Evolutionary conservation across 2,329 filamentous ascomycete species (phyloP).

Genomic region (Colletotrichum caudatum): DNA sequence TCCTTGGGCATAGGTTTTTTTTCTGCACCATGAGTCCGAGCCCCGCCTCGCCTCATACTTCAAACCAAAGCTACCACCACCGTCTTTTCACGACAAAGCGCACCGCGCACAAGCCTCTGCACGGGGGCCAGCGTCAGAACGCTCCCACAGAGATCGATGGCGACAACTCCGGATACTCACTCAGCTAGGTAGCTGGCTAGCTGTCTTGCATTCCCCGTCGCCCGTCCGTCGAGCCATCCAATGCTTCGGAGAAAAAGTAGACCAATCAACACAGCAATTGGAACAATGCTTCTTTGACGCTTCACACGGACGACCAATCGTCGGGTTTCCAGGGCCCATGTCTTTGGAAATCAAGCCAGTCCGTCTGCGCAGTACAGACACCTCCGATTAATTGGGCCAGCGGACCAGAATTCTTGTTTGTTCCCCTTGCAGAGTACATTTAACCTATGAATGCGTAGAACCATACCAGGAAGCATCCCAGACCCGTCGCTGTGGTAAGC

Average conservation of each 20-base stretch:
- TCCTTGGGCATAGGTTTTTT: conserved; percentile 18
- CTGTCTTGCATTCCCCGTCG: neutral
- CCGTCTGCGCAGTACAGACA: neutral
- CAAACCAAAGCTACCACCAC: conserved; percentile 20
- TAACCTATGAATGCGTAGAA: neutral
- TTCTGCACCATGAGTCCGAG: conserved; percentile 14
- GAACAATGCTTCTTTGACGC: conserved; percentile 5
- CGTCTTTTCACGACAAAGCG: conserved; percentile 26
- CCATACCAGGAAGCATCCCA: neutral
- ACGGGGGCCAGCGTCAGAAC: neutral
- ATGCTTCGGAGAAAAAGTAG: conserved; percentile 6
- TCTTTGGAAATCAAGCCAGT: neutral
- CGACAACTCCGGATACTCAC: neutral
- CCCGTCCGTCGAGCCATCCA: conserved; percentile 16
- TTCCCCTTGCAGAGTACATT: neutral
- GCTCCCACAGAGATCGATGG: neutral
- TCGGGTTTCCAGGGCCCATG: too few species aligned
- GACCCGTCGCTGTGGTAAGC: neutral
- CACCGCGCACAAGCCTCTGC: conserved; percentile 17
- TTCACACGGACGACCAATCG: too few species aligned
- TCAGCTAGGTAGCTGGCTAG: neutral
- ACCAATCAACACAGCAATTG: neutral
- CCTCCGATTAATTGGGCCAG: neutral
- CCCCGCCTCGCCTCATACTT: conserved; percentile 14
- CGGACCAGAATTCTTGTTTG: neutral